Evolutionary conservation across 2,329 filamentous ascomycete species (phyloP), one percentile per base, ranked within the genome.

Genomic region (Hirsutella thompsonii): DNA sequence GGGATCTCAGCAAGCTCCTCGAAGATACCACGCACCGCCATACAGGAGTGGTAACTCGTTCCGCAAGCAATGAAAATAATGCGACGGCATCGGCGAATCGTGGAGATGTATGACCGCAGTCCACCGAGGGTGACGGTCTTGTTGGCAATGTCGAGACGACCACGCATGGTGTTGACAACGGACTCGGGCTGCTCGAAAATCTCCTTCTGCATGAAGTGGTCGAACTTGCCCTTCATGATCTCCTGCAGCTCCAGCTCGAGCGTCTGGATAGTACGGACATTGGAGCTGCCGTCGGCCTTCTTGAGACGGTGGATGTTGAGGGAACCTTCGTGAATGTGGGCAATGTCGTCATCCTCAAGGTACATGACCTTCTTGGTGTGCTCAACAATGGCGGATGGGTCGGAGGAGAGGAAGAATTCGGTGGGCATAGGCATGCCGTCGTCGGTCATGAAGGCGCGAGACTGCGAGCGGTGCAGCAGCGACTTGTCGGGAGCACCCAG

Each of bases 151-250:
- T 98, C 92, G 55, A 98, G 73, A 69, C 92, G 92, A 68, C 92
- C 92, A 79, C 92, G 87, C 92, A 98, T 98, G 52, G 92, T 95
- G 77, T 98, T 98, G 71, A 98, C 81, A 46, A 98, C 87, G 13
- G 92, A 98, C 69, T 98, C 92, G 58, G 92, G 92, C 73, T 98
- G 92, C 75, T 98, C 92, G 64, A 98, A 98, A 58, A 98, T 98
- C 66, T 98, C 92, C 79, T 98, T 98, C 66, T 98, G 92, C 92
- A 98, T 98, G 75, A 95, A 98, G 72, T 98, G 92, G 65, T 98
- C 92, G 67, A 96, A 98, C 63, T 92, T 93, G 66, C 92, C 92
- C 82, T 98, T 98, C 92, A 98, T 98, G 68, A 98, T 98, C 73
- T 98, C 89, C 72, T 98, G 92, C 49, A 98, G 82, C 74, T 98